Base-by-base conservation (phyloP, 176 grass and related monocot species). In the Zoysia pacifica region DNA sequence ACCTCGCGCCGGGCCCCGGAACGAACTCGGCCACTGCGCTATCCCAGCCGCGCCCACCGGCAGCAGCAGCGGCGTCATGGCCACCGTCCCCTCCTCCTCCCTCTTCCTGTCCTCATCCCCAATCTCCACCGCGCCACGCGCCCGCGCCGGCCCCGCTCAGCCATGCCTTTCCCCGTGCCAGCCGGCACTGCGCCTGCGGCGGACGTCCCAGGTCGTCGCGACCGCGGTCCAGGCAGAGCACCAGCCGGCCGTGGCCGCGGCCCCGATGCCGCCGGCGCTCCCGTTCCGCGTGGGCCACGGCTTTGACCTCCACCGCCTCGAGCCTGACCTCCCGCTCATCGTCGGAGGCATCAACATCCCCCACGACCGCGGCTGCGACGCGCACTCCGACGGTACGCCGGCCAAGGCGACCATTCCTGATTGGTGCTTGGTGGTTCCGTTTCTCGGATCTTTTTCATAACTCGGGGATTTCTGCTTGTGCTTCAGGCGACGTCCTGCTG, bases 281-380 rank as follows among this genome's bases (percentile, higher is more conserved):
- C 96, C 96, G 54, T 95, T 89, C 74, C 88, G 96, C 62, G 87
- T 99, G 0, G 96, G 92, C 6, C 96, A 99, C 72, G 96, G 96
- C 7, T 99, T 99, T 63, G 96, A 99, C 85, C 91, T 99, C 74
- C 96, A 99, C 82, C 92, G 96, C 76, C 96, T 99, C 60, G 96
- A 99, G 71, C 96, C 92, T n/a, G 79, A 48, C 42, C 82, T 99
- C 72, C 90, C 92, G n/a, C 88, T 99, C 79, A 99, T 99, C 81
- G 95, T 99, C 67, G 96, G 96, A 11, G 96, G 96, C 75, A 76
- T 99, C 53, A 78, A 76, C 88, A 87, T 99, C 81, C 96, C 96
- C 48, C 96, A 99, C 82, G 96, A 99, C 74, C 87, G 92, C 74
- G 96, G 96, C 47, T 95, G 92, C 84, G 86, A 99, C 20, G 96